phyloP scores from a whole-genome alignment of 1,284 basidiomycete species.

The Vanrija pseudolonga region DNA sequence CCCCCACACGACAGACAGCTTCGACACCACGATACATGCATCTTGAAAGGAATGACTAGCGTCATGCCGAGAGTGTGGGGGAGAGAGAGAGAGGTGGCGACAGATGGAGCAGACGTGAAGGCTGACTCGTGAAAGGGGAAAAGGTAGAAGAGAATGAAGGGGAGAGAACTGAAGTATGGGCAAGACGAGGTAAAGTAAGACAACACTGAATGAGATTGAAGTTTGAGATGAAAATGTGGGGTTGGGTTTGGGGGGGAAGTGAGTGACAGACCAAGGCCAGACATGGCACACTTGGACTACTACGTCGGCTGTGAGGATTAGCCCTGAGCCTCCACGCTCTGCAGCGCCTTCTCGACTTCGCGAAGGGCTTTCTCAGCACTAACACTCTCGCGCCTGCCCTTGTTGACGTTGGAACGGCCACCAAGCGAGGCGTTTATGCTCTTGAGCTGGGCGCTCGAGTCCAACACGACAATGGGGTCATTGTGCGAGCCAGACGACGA shows the following conservation, averaged over 20 bases:
- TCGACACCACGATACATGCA: too few relatives aligned
- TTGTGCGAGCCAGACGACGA: slow-evolving; percentile 21
- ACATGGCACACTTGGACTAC: too few relatives aligned
- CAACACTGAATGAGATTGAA: background rate
- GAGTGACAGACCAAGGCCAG: background rate
- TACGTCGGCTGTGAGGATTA: background rate
- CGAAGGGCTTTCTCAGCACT: slow-evolving; percentile 62
- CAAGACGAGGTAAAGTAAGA: background rate
- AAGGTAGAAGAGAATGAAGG: background rate
- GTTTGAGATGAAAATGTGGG: background rate
- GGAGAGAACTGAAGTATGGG: background rate
- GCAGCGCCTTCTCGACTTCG: slow-evolving; percentile 72
- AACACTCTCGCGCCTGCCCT: slow-evolving; percentile 37
- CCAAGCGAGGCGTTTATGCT: slow-evolving; percentile 8
- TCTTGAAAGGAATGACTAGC: too few relatives aligned
- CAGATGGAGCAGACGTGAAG: too few relatives aligned
- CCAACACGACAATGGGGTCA: slow-evolving; percentile 28
- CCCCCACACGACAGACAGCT: too few relatives aligned
- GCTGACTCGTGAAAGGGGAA: too few relatives aligned
- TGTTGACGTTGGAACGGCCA: slow-evolving; percentile 1
- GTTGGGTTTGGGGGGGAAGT: background rate
- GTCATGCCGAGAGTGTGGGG: too few relatives aligned
- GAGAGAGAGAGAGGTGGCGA: too few relatives aligned
- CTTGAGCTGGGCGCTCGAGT: slow-evolving; percentile 18
- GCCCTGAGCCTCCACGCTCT: slow-evolving; percentile 31